Evolutionary conservation across 1,284 basidiomycete species (phyloP).

Genomic region (Cryptococcus sp.): DNA sequence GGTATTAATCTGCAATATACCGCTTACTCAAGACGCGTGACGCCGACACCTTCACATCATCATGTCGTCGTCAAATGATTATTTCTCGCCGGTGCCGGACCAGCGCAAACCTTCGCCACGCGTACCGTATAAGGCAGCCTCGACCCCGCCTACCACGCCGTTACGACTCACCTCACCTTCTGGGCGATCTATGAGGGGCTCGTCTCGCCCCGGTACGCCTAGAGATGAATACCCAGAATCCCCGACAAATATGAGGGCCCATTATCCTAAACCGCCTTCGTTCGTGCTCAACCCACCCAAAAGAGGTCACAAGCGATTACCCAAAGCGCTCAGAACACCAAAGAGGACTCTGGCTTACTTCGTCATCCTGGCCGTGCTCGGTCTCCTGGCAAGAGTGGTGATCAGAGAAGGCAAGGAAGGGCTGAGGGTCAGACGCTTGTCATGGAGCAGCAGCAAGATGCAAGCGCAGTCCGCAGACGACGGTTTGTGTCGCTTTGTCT

Average conservation of each 20-base stretch:
- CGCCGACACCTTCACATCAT: too few species aligned
- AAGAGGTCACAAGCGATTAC: constrained; percentile 6
- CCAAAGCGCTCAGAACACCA: constrained; percentile 19
- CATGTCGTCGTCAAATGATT: too few species aligned
- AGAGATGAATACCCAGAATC: constrained; percentile 23
- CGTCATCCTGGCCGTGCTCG: constrained; percentile 7
- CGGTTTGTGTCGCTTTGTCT: constrained; percentile 39
- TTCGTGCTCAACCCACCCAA: constrained; percentile 7
- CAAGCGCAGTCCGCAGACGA: neutral
- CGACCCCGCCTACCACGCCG: constrained; percentile 20
- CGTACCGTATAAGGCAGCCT: constrained; percentile 17
- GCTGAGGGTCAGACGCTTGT: neutral
- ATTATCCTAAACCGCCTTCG: constrained; percentile 3
- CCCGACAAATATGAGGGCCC: constrained; percentile 12
- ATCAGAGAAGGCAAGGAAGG: neutral
- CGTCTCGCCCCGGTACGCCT: neutral
- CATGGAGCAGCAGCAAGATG: neutral
- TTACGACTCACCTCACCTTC: neutral
- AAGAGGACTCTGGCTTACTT: constrained; percentile 9
- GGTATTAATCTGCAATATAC: too few species aligned
- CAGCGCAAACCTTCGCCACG: constrained; percentile 3
- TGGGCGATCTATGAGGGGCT: neutral
- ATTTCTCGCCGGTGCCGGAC: too few species aligned
- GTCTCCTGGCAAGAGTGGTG: neutral
- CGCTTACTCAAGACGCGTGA: too few species aligned